Base-by-base conservation (phyloP, 2,329 filamentous ascomycete genomes). In the Pestalotiopsis sp. region DNA sequence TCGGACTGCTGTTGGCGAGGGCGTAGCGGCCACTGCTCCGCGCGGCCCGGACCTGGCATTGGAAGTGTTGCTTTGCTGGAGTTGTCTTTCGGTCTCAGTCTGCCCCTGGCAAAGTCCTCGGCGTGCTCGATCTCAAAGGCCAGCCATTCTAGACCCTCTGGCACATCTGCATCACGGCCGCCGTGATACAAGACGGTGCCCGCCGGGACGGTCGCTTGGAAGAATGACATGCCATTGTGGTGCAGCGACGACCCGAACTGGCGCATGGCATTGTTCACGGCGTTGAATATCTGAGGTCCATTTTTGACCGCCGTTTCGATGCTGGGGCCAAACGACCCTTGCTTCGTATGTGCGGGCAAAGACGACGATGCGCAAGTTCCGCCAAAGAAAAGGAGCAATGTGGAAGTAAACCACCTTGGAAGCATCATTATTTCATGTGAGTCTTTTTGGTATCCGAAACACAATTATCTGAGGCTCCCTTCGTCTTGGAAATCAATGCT, bases 121-220 rank as follows among this genome's bases (percentile, higher is more conserved):
- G 91, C 89, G 77, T 94, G 92, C 72, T 94, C 91, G 3, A 91
- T 85, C 75, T 94, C 92, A 73, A 94, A 94, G 0, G 92, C 92
- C 1, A 94, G 81, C 91, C 92, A 94, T 73, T 94, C 89, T 3
- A 83, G 85, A 0, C 83, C 85, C 2, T 78, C 76, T 0, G 92
- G 83, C 0, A 83, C 80, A 1, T 84, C 77, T 0, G 80, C 71
- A 0, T 73, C 76, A 9, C 71, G 71, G 0, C 83, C 84, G 13
- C 92, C 92, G 74, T 94, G 92, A 73, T 93, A 92, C 10, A 94
- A 77, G 44, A 89, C 79, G 0, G 88, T 91, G 3, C 88, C 90
- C 20, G 82, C 80, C 0, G 91, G 91, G 0, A 94, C 84, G 0
- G 84, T 85, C 1, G 86, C 91, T 0, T 91, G 82, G 72, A 93